These are phyloP conservation scores for Beta vulgaris DNA, from an alignment of 148 eudicot genomes.

Conservation along the genomic window DNA sequence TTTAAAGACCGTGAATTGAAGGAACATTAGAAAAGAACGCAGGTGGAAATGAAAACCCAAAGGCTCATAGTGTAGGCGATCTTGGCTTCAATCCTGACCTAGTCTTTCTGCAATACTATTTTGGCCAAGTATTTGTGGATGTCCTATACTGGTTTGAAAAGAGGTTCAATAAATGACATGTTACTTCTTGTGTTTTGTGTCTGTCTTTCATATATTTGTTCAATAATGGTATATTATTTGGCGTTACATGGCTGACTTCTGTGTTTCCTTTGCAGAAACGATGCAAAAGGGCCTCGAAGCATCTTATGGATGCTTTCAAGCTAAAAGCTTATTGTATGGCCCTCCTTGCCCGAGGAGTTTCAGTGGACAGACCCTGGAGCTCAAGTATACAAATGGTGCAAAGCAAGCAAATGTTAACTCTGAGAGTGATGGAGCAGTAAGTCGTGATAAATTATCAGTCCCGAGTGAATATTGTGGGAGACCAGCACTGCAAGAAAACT, in stretches of 20 bases:
- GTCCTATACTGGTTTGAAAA: neutral
- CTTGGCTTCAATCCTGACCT: neutral
- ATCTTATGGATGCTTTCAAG: conserved; percentile 53
- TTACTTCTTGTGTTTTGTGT: neutral
- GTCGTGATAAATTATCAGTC: conserved; percentile 31
- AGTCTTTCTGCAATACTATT: neutral
- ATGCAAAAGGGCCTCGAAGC: conserved; percentile 64
- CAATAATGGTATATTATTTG: neutral
- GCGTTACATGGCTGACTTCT: conserved; percentile 18
- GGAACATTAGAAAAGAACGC: no score
- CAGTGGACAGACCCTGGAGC: conserved; percentile 43
- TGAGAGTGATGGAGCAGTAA: conserved; percentile 36
- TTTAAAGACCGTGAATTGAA: no score
- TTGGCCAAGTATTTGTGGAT: neutral
- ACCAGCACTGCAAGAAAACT: conserved; percentile 36
- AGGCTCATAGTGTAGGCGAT: neutral
- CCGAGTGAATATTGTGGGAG: conserved; percentile 38
- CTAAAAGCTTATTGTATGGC: conserved; percentile 40
- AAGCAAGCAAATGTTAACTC: conserved; percentile 33
- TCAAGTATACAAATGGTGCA: conserved; percentile 34
- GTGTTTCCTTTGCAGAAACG: conserved; percentile 41
- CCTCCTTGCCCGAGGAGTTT: conserved; percentile 37
- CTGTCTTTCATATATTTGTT: neutral
- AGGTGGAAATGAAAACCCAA: neutral
- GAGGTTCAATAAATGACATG: neutral